Evolutionary conservation across 2,329 filamentous ascomycete genomes (phyloP).

Genomic region (Colletotrichum simmondsii): DNA sequence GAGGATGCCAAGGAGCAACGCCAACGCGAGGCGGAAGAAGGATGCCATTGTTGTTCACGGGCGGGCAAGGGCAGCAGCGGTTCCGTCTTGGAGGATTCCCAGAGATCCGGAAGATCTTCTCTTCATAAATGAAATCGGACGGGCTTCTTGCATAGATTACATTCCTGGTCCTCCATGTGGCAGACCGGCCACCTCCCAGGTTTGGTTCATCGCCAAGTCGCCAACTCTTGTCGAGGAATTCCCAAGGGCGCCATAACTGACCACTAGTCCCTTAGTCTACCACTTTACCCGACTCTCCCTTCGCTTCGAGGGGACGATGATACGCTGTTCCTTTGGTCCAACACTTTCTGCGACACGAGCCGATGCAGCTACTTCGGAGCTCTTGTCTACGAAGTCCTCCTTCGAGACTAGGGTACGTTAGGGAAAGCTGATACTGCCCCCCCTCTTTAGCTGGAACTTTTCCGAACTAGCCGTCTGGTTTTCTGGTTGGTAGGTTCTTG

Average conservation of each 20-base stretch:
- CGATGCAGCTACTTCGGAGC: not conserved
- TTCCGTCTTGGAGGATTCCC: not conserved
- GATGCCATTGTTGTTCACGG: constrained; percentile 17
- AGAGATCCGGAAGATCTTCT: constrained; percentile 16
- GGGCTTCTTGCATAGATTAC: not conserved
- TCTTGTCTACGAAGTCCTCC: not conserved
- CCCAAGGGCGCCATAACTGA: not conserved
- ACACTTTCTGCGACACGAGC: not conserved
- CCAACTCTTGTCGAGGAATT: not conserved
- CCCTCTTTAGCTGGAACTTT: not conserved
- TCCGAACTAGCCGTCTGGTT: not conserved
- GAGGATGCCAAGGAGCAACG: constrained; percentile 16
- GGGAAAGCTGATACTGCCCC: not conserved
- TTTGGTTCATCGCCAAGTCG: not conserved
- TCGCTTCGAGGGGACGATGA: constrained; percentile 15
- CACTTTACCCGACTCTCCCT: constrained; percentile 2
- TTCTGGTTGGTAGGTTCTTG: constrained; percentile 5
- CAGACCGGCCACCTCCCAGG: constrained; percentile 1
- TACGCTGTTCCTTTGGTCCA: constrained; percentile 4
- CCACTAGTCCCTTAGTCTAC: not conserved
- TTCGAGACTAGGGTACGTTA: not conserved
- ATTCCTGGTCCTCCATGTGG: constrained; percentile 20
- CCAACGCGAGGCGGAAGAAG: constrained; percentile 11
- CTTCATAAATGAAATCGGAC: constrained; percentile 20
- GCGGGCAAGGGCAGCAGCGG: not conserved